Conservation (phyloP, 1,284 basidiomycete genomes). For the Rhodotorula sp. region DNA sequence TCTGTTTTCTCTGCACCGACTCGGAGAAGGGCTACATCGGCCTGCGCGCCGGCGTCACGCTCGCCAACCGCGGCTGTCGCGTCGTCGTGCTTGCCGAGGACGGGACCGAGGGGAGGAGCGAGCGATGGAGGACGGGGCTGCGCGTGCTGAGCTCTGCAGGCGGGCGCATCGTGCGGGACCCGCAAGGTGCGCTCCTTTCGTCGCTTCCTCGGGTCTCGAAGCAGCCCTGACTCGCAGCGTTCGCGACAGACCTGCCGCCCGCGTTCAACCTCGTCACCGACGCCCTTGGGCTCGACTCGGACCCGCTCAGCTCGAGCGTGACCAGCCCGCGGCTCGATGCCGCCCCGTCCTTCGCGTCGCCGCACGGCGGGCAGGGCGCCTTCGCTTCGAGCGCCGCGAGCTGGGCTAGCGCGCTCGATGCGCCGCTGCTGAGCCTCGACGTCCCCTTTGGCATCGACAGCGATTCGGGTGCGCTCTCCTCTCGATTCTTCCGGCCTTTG, state of each 20-base stretch:
- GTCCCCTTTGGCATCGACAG: constrained; percentile 12
- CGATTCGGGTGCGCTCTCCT: not conserved
- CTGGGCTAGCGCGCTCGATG: not conserved
- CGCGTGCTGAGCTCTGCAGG: constrained; percentile 28
- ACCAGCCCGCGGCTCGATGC: not conserved
- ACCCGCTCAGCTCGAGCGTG: not conserved
- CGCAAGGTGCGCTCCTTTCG: constrained; percentile 1
- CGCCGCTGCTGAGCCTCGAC: constrained; percentile 3
- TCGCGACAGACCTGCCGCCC: constrained; percentile 18
- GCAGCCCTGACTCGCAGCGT: not conserved
- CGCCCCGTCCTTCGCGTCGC: not conserved
- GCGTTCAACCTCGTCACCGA: constrained; percentile 27
- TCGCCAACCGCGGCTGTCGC: constrained; percentile 25
- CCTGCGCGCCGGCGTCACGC: constrained; percentile 12
- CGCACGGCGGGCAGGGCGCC: not conserved
- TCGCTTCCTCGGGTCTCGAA: too few species aligned
- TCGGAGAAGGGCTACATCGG: constrained; percentile 19
- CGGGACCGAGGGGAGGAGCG: not conserved
- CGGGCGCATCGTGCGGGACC: constrained; percentile 19
- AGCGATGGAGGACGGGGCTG: constrained; percentile 16
- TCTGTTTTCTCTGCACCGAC: constrained; percentile 27
- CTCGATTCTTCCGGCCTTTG: not conserved
- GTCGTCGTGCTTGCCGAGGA: constrained; percentile 21
- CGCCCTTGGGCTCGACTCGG: constrained; percentile 10
- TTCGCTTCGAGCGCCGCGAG: not conserved